Conservation (phyloP, 2,329 filamentous ascomycete species). For the Penicillium verrucosum region DNA sequence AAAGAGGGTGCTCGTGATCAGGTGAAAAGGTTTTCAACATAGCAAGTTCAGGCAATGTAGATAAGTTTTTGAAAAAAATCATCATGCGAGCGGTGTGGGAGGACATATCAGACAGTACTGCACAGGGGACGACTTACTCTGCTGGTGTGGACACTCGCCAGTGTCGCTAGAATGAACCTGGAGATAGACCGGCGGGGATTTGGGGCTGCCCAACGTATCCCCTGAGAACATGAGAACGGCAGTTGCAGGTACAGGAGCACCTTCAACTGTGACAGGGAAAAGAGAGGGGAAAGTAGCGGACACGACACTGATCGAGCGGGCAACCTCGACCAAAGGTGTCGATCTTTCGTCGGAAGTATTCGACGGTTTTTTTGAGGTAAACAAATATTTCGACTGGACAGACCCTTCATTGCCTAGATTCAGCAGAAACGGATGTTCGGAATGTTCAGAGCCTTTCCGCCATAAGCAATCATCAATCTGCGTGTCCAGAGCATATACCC, state of each 20-base stretch:
- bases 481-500: slow-evolving; percentile 79
- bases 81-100: slow-evolving; percentile 63
- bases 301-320: slow-evolving; percentile 66
- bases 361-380: slow-evolving; percentile 33
- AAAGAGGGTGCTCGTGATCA: slow-evolving; percentile 57
- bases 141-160: slow-evolving; percentile 80
- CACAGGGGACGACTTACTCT: slow-evolving; percentile 68
- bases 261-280: slow-evolving; percentile 71
- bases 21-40: slow-evolving; percentile 84
- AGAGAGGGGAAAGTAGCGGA: slow-evolving; percentile 62
- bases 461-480: slow-evolving; percentile 50
- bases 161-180: slow-evolving; percentile 83
- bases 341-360: slow-evolving; percentile 29
- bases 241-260: slow-evolving; percentile 70
- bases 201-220: slow-evolving; percentile 27
- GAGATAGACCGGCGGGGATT: slow-evolving; percentile 54
- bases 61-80: slow-evolving; percentile 83
- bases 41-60: slow-evolving; percentile 98
- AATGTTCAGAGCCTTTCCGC: slow-evolving; percentile 5
- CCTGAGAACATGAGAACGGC: slow-evolving; percentile 46
- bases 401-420: slow-evolving; percentile 38
- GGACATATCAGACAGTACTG: slow-evolving; percentile 14
- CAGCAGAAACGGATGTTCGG: slow-evolving; percentile 25
- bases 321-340: slow-evolving; percentile 42
- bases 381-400: slow-evolving; percentile 37